A percentile compares a stretch with the other conserved stretches of the same genome.
Conservation (phyloP, 306 rosid species). For the Acmispon strigosus region DNA sequence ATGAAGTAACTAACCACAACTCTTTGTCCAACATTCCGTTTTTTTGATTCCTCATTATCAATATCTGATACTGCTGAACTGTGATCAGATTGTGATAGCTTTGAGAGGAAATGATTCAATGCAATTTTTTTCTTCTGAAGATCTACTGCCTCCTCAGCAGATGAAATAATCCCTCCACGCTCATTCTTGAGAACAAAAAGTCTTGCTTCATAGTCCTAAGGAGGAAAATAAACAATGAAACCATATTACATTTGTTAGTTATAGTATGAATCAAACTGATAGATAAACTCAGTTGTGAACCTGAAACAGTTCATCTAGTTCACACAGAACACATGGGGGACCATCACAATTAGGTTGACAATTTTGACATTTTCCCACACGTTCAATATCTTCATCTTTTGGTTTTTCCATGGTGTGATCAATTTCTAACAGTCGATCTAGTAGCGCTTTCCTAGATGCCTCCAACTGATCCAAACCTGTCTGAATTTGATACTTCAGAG, state of each 20-base stretch:
- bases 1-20: slow-evolving; percentile 65
- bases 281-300: slow-evolving; percentile 35
- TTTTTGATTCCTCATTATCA: slow-evolving; percentile 46
- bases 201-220: slow-evolving; percentile 82
- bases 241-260: neutral
- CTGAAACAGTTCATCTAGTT: slow-evolving; percentile 80
- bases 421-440: slow-evolving; percentile 76
- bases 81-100: slow-evolving; percentile 49
- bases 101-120: slow-evolving; percentile 69
- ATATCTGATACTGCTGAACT: slow-evolving; percentile 32
- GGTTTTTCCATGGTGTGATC: slow-evolving; percentile 84
- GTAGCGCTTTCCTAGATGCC: slow-evolving; percentile 64
- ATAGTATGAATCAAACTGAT: slow-evolving; percentile 17
- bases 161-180: slow-evolving; percentile 64
- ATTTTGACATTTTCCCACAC: slow-evolving; percentile 71
- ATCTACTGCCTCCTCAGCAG: slow-evolving; percentile 90
- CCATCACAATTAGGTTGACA: slow-evolving; percentile 73
- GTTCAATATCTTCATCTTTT: slow-evolving; percentile 75
- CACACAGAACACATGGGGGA: slow-evolving; percentile 74
- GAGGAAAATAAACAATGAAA: slow-evolving; percentile 19
- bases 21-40: slow-evolving; percentile 84
- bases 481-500: slow-evolving; percentile 80
- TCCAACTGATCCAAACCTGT: slow-evolving; percentile 78
- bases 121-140: slow-evolving; percentile 74
- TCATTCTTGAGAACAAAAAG: slow-evolving; percentile 68